Evolutionary conservation across 1,139 yeast genomes (phyloP), one percentile per base, ranked within the genome.

Genomic region (Blastobotrys proliferans): DNA sequence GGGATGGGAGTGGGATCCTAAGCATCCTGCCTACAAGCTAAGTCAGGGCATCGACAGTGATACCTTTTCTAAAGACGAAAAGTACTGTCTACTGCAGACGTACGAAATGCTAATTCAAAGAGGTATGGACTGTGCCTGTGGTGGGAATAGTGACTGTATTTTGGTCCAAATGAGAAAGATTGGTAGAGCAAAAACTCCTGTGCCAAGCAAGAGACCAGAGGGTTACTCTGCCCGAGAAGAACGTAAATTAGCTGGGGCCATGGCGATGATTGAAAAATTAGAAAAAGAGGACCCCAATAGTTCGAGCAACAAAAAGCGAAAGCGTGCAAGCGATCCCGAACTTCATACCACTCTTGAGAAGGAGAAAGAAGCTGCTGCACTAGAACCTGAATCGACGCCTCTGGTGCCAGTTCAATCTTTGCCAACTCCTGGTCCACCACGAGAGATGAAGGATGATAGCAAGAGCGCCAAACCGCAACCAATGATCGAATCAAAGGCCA

Each of bases 1-100:
- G 19, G 77, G 77, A 1, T 90, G 97, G 97, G 86, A 83, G 50
- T 90, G 96, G 95, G 95, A 88, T 58, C 58, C 64, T 4, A 54
- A 65, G 10, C 96, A 88, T 59, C 96, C 97, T 2, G 83, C 86
- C 29, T 67, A 68, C 45, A 72, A 72, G 51, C 63, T 84, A 47
- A 70, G 74, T 33, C 63, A 66, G 24, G 66, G 68, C 3, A 64
- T 66, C 24, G 36, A 38, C 11, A 26, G 27, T 6, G 34, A 11
- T 3, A 72, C 67, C 27, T 48, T 57, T 26, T 40, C 51, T 4
- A 43, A 44, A 6, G 53, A 44, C 11, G 66, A 61, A 28, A 48
- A 53, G 18, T 44, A 40, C 18, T 59, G 57, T 41, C 37, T 60
- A 18, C 52, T 44, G 1, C 40, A 44, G 21, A 52, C 54, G 14